Percentiles rank a stretch among this genome's conserved stretches.
Conservation (phyloP, 371 early-diverging fungal species). For the Blastocladiella emersonii region DNA sequence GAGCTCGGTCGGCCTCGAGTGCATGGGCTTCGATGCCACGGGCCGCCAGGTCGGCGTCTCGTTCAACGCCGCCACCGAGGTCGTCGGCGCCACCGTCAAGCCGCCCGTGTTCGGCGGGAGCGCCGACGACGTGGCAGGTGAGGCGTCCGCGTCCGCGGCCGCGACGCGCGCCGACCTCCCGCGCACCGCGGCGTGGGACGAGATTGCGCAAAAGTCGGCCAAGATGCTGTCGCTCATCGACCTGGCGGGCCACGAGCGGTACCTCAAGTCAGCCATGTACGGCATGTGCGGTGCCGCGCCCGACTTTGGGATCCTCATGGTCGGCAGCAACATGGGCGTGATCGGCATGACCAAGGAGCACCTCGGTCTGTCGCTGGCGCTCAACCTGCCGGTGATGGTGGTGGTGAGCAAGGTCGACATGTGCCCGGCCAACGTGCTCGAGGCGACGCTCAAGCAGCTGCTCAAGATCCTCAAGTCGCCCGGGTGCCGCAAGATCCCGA, state of each 20-base stretch:
- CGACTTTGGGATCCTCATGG: constrained; percentile 82
- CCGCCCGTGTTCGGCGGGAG: not conserved
- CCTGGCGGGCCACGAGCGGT: constrained; percentile 85
- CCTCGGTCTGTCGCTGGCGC: constrained; percentile 70
- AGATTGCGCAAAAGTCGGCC: constrained; percentile 53
- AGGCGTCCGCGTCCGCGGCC: constrained; percentile 28
- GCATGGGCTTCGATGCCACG: constrained; percentile 66
- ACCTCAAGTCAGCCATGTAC: constrained; percentile 84
- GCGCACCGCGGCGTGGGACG: constrained; percentile 63
- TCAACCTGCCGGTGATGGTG: constrained; percentile 74
- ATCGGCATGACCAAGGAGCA: constrained; percentile 91
- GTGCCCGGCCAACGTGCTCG: constrained; percentile 72
- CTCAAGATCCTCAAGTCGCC: constrained; percentile 65
- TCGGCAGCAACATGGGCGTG: constrained; percentile 81
- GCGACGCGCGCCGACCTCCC: constrained; percentile 43
- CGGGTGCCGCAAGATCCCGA: constrained; percentile 81
- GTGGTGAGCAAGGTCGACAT: constrained; percentile 86
- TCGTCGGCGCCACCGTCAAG: not conserved
- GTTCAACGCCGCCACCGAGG: not conserved
- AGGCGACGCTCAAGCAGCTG: constrained; percentile 66
- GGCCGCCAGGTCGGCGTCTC: constrained; percentile 5
- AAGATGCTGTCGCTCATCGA: constrained; percentile 80
- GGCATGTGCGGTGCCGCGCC: constrained; percentile 83
- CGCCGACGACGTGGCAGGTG: not conserved
- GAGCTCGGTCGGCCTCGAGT: constrained; percentile 79